Conservation (phyloP, 2,329 filamentous ascomycete genomes). For the Beauveria bassiana region DNA sequence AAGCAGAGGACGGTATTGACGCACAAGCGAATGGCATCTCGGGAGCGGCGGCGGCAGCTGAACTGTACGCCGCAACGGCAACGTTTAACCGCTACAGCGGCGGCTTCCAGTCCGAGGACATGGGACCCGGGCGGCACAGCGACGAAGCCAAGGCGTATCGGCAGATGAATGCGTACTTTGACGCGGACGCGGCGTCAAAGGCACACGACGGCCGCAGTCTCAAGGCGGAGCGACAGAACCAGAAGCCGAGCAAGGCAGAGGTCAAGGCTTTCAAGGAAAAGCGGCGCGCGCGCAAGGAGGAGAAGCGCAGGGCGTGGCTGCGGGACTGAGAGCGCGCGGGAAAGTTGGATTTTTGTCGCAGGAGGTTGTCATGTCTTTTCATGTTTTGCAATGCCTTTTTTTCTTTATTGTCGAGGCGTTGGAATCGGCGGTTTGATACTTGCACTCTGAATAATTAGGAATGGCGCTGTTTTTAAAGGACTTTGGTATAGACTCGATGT, state of each 20-base stretch:
- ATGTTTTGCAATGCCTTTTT: not conserved
- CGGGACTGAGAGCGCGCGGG: conserved; percentile 52
- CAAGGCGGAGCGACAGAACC: conserved; percentile 80
- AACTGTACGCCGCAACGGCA: conserved; percentile 58
- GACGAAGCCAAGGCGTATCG: conserved; percentile 81
- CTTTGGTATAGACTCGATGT: not conserved
- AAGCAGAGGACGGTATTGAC: conserved; percentile 16
- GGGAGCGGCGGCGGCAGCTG: conserved; percentile 24
- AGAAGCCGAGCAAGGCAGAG: conserved; percentile 78
- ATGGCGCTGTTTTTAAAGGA: not conserved
- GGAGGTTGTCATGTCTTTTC: not conserved
- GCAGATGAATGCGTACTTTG: conserved; percentile 92
- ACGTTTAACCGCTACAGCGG: conserved; percentile 92
- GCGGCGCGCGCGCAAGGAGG: conserved; percentile 80
- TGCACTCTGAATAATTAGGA: not conserved
- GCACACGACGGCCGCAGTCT: conserved; percentile 83
- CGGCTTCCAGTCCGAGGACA: conserved; percentile 62
- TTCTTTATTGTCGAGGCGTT: not conserved
- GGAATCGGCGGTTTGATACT: not conserved
- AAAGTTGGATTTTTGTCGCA: not conserved
- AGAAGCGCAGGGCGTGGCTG: conserved; percentile 88
- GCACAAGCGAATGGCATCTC: conserved; percentile 17
- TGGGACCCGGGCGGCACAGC: conserved; percentile 67
- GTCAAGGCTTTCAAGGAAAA: conserved; percentile 90
- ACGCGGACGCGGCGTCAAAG: conserved; percentile 90